Evolutionary conservation across 1,284 basidiomycete genomes (phyloP), one percentile per base, ranked within the genome.

Genomic region (Pulchroboletus neoregius): DNA sequence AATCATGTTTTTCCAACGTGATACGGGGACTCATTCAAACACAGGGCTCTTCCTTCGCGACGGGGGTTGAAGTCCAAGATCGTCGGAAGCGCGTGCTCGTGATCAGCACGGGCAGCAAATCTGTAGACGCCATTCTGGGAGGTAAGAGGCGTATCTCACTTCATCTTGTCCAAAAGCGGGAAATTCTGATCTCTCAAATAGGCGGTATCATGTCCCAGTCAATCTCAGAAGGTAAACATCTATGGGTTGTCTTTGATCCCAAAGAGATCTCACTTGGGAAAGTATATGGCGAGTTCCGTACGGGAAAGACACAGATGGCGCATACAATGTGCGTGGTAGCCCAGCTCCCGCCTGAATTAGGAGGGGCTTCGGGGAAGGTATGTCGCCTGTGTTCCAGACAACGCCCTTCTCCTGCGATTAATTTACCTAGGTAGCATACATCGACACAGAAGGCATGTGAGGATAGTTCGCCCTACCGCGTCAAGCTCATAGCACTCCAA

Each of bases 261-360:
- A 33, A 31, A 35, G 7, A 16, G 23, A 40, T 46, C 30, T 44
- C 51, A 30, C 33, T 44, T 32, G 20, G 36, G 13, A 18, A 22
- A 87, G 86, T 88, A 1, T 88, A 89, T 57, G 87, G 87, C 45
- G 83, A 91, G 63, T 85, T 82, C 62, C 79, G 87, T 16, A 92
- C 90, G 0, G 89, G 89, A 33, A 92, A 95, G 71, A 95, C 93
- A 5, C 93, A 95, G 61, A 73, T 95, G 34, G 90, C 89, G 22
- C 92, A 95, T 68, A 96, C 92, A 7, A 86, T 95, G 75, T 91
- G 89, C 56, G 90, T 96, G 10, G 73, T 92, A 7, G 71, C 90
- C 3, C 94, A 96, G 61, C 77, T 96, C 28, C 93, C 94, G 18
- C 72, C 82, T 4, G 92, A 95, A 46, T 79, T 94, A 62, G 93